Base-by-base conservation (phyloP, 345 rosid genomes). In the Streptanthus diversifolius region DNA sequence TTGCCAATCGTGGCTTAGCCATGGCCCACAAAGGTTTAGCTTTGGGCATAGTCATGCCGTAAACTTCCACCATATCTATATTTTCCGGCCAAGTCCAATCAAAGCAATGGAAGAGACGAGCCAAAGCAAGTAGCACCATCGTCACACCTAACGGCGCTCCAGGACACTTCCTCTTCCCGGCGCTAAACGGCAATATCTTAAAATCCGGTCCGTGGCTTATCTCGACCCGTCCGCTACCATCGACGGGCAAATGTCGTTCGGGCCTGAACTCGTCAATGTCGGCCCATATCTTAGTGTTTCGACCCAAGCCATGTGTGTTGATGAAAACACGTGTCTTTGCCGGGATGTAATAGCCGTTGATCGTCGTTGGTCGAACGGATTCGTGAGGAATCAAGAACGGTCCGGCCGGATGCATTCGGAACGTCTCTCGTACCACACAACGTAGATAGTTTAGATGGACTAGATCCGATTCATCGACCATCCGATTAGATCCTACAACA, bases 11-110 rank as follows among this genome's bases (percentile, higher is more conserved):
- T 1, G 96, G 92, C 77, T 39, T 81, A 49, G 97, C 88, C 17
- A 83, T 1, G 10, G 92, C 96, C 73, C 80, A 10, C 25, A 90
- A 60, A 9, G 97, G 90, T 75, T 71, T 53, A 61, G 97, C 96
- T 73, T 87, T 90, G 2, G 98, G 98, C 98, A 90, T 93, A 8
- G 98, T 93, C 98, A 91, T 87, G 43, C 98, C 97, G 11, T 90
- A 93, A 10, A 88, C 88, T 77, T 90, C 98, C 0, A 9, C 37
- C 0, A 88, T 90, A 14, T 88, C 88, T 22, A 93, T 72, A 67
- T 83, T 80, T 52, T 87, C 85, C 0, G 85, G 86, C 32, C 77
- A 67, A 49, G 68, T 35, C 98, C 98, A 93, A 8, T 93, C 90
- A 39, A 93, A 93, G 51, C 88, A 83, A 49, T 91, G 98, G 67